Base-by-base conservation (phyloP, 106 monocot species). In the Ottelia alismoides region DNA sequence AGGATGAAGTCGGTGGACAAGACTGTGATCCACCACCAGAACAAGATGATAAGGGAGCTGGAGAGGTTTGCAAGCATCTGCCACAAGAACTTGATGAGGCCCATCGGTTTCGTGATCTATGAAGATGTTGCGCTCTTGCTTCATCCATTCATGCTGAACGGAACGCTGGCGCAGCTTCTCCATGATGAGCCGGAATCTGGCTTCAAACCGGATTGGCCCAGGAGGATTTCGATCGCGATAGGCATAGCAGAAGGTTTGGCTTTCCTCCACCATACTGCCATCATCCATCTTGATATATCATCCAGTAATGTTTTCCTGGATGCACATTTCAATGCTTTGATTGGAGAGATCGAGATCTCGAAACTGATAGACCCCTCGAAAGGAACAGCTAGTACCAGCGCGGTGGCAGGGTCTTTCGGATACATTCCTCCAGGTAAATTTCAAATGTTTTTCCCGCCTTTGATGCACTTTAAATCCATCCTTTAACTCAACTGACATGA, bases 311-410 rank as follows among this genome's bases (percentile, higher is more conserved):
- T 85, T 28, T 85, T 72, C 53, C 66, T 90, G 14, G 84, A 90
- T 46, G 71, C 74, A 2, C 49, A 81, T 56, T 81, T 64, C 58
- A 90, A 78, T 64, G 72, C 80, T 18, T 50, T 90, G 48, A 61
- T 90, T 20, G 90, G 77, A 20, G 90, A 90, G 72, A 78, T 90
- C 30, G 90, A 90, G 68, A 81, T 90, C 11, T 84, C 90, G 6
- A 84, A 81, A 62, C 74, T 90, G 23, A 72, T 90, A 70, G 90
- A 90, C 14, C 90, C 90, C 10, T 85, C 74, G n/a, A 90, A 90
- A 70, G 90, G 90, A 53, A 90, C 90, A 29, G 84, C 90, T 14
- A 90, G 90, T 53, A 84, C 85, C 46, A 90, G 84, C 67, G 90
- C 84, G 0, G 90, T 90, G 5, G 90, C 90, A n/a, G 90, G 90